These are phyloP conservation scores for Globisporangium heterothallicum DNA, from an alignment of 352 stramenopile genomes.

Conservation along the genomic window DNA sequence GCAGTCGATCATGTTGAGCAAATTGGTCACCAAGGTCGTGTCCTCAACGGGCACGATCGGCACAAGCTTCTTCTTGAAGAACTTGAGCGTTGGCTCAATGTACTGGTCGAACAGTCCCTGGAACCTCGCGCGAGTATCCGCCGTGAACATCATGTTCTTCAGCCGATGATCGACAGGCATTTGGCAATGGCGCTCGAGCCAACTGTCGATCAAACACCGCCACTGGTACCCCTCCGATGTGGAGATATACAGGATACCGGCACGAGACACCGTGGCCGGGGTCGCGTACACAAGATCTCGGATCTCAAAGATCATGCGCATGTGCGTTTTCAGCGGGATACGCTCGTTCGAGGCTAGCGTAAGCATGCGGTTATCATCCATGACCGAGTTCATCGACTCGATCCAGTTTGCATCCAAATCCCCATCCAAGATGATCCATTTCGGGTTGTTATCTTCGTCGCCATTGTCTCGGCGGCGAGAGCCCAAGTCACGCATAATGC, in stretches of 20 bases:
- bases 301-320: constrained; percentile 98
- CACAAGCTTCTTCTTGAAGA: constrained; percentile 91
- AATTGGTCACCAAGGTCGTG: constrained; percentile 89
- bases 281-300: constrained; percentile 94
- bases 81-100: constrained; percentile 88
- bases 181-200: constrained; percentile 80
- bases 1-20: constrained; percentile 94
- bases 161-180: constrained; percentile 55
- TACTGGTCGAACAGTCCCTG: constrained; percentile 91
- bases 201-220: constrained; percentile 92
- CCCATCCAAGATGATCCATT: constrained; percentile 97
- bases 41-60: constrained; percentile 92
- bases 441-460: constrained; percentile 89
- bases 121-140: constrained; percentile 75
- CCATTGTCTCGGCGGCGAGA: constrained; percentile 86
- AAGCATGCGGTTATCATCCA: constrained; percentile 97
- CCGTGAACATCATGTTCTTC: constrained; percentile 71
- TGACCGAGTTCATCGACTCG: constrained; percentile 96
- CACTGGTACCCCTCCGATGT: constrained; percentile 94
- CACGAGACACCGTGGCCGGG: constrained; percentile 92
- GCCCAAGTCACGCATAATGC: constrained; percentile 94
- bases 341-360: constrained; percentile 95
- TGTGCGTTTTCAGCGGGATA: constrained; percentile 94
- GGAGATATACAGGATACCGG: constrained; percentile 95
- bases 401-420: constrained; percentile 98